phyloP scores from a whole-genome alignment of 208 protist genomes.

The Leishmania amazonensis region DNA sequence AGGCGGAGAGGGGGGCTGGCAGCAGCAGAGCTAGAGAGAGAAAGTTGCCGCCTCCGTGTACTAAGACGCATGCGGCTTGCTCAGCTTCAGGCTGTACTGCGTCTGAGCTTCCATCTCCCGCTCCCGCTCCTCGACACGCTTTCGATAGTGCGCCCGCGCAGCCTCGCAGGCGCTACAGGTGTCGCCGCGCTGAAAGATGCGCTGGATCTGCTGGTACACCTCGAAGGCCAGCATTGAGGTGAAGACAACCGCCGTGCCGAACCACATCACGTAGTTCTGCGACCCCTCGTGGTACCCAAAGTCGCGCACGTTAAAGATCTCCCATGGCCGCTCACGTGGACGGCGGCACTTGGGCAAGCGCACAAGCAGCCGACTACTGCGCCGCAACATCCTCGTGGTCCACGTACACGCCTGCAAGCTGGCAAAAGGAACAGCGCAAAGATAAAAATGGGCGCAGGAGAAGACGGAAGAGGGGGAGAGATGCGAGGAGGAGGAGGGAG shows the following conservation, averaged over 20 bases:
- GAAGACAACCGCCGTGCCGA: constrained; percentile 39
- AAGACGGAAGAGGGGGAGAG: background rate
- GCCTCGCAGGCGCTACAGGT: constrained; percentile 86
- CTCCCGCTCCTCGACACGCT: constrained; percentile 71
- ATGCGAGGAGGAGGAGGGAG: background rate
- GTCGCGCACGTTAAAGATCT: constrained; percentile 89
- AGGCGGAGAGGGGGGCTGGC: background rate
- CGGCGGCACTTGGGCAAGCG: constrained; percentile 82
- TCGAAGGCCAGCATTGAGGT: constrained; percentile 61
- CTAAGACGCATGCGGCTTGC: background rate
- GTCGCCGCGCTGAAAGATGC: constrained; percentile 74
- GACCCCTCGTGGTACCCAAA: constrained; percentile 86
- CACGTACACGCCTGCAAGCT: constrained; percentile 4
- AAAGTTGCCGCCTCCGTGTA: background rate
- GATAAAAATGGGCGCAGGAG: constrained; percentile 1
- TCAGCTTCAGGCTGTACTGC: constrained; percentile 15
- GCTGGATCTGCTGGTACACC: constrained; percentile 65
- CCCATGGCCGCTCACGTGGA: constrained; percentile 85
- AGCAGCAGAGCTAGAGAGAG: background rate
- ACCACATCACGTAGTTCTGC: constrained; percentile 90
- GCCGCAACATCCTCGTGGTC: constrained; percentile 44
- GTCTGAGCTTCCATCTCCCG: constrained; percentile 37
- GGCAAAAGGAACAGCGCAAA: background rate
- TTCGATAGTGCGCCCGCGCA: constrained; percentile 76
- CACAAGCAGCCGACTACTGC: constrained; percentile 36